These are phyloP conservation scores for Talaromyces stipitatus DNA, from an alignment of 495 filamentous ascomycete species.

Conservation along the genomic window DNA sequence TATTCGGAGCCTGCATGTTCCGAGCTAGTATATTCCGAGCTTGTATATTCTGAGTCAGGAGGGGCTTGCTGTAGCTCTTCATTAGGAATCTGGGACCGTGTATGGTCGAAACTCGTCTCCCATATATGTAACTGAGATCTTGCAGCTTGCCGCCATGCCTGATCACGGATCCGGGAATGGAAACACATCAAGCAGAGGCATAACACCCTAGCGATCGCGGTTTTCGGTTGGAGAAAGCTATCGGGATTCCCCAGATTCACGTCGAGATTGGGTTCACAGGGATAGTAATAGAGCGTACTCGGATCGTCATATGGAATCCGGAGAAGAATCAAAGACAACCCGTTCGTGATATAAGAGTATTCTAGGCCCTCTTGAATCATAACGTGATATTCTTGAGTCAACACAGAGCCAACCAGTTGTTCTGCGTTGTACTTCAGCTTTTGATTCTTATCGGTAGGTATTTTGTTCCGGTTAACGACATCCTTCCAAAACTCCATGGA, in stretches of 20 bases:
- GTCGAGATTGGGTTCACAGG: slow-evolving; percentile 26
- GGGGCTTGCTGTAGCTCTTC: slow-evolving; percentile 12
- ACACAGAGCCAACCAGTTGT: slow-evolving; percentile 12
- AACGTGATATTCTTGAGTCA: slow-evolving; percentile 21
- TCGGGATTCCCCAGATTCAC: slow-evolving; percentile 8
- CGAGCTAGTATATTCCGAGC: slow-evolving; percentile 10
- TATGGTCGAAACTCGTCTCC: slow-evolving; percentile 17
- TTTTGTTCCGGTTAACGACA: slow-evolving; percentile 12
- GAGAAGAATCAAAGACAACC: slow-evolving; percentile 8
- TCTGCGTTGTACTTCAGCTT: slow-evolving; percentile 20
- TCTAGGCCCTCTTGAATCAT: slow-evolving; percentile 24
- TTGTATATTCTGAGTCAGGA: slow-evolving; percentile 8
- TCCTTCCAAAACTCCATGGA: slow-evolving; percentile 15
- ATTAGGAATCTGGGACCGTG: slow-evolving; percentile 14
- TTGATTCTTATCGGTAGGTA: slow-evolving; percentile 10
- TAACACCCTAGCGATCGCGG: slow-evolving; percentile 14
- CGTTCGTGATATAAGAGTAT: slow-evolving; percentile 13
- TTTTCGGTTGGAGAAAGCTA: slow-evolving; percentile 6
- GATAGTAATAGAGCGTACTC: slow-evolving; percentile 27
- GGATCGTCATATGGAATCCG: slow-evolving; percentile 17
- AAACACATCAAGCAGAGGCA: slow-evolving; percentile 24
- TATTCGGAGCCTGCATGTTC: not conserved
- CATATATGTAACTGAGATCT: slow-evolving; percentile 12
- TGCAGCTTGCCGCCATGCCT: slow-evolving; percentile 24
- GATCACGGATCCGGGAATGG: slow-evolving; percentile 11